phyloP scores from a whole-genome alignment of 192 early-diverging fungal species.

The Backusella mclennaniae region DNA sequence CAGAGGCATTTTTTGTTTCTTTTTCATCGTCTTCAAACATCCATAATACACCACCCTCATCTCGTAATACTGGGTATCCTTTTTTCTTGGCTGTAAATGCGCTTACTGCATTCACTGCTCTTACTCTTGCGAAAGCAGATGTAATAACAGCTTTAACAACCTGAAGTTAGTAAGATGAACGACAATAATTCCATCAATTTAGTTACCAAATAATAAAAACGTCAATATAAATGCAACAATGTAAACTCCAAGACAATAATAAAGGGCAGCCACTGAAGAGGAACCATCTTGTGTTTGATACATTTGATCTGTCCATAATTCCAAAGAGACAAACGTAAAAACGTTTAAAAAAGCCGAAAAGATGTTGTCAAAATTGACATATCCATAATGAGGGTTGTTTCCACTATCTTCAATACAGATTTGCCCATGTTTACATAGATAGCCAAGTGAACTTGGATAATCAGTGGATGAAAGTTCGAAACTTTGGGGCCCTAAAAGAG shows the following conservation, averaged over 20 bases:
- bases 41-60: constrained; percentile 7
- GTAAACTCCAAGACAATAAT: constrained; percentile 48
- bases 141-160: constrained; percentile 50
- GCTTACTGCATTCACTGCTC: constrained; percentile 42
- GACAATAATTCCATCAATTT: not conserved
- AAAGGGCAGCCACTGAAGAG: constrained; percentile 39
- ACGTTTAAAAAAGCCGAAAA: constrained; percentile 47
- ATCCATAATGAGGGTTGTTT: constrained; percentile 29
- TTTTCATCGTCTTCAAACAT: constrained; percentile 15
- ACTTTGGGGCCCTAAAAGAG: constrained; percentile 19
- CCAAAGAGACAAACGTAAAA: constrained; percentile 46
- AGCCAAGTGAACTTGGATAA: constrained; percentile 37
- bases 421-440: constrained; percentile 42
- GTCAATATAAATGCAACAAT: constrained; percentile 53
- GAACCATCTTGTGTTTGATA: constrained; percentile 53
- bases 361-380: constrained; percentile 48
- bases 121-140: constrained; percentile 51
- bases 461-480: not conserved
- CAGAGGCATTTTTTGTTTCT: not conserved
- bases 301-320: constrained; percentile 54
- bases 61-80: constrained; percentile 8
- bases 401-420: constrained; percentile 38
- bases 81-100: constrained; percentile 48
- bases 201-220: constrained; percentile 43
- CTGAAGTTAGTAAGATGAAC: not conserved